A percentile compares a stretch with the other conserved stretches of the same genome.
These are phyloP conservation scores for Pisolithus thermaeus DNA, from an alignment of 1,284 basidiomycete species.

Conservation along the genomic window DNA sequence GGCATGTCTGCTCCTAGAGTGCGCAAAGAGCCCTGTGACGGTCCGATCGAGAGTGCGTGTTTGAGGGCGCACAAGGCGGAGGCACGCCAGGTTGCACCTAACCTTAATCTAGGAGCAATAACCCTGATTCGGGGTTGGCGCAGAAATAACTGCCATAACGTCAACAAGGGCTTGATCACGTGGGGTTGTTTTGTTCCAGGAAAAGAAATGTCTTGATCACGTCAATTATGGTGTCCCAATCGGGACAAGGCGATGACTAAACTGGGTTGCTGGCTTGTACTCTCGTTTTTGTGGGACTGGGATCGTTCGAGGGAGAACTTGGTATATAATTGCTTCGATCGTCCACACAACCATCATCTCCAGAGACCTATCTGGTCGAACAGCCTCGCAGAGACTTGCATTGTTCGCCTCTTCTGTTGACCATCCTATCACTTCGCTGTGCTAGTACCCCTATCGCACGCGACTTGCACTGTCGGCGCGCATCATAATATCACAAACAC, in stretches of 20 bases:
- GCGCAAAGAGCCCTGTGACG: neutral
- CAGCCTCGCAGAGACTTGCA: slow-evolving; percentile 7
- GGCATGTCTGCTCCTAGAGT: slow-evolving; percentile 24
- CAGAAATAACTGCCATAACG: neutral
- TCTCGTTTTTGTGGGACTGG: slow-evolving; percentile 6
- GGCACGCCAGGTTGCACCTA: neutral
- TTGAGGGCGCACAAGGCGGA: neutral
- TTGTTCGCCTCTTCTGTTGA: slow-evolving; percentile 7
- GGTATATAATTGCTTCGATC: slow-evolving; percentile 22
- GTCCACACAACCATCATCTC: neutral
- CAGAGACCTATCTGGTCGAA: slow-evolving; percentile 13
- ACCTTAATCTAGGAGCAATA: neutral
- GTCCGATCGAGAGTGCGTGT: neutral
- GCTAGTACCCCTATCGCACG: slow-evolving; percentile 1
- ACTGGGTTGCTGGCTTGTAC: slow-evolving; percentile 22
- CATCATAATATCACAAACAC: slow-evolving; percentile 2
- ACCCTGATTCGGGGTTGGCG: neutral
- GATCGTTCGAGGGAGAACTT: slow-evolving; percentile 1
- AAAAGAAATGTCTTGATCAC: slow-evolving; percentile 3
- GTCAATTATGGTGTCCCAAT: slow-evolving; percentile 9
- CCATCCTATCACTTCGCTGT: neutral
- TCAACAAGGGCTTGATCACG: slow-evolving; percentile 4
- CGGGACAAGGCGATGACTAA: slow-evolving; percentile 14
- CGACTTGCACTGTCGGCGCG: neutral
- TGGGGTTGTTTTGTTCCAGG: slow-evolving; percentile 6